Base-by-base conservation (phyloP, 2,329 filamentous ascomycete genomes). In the Aspergillus quadricinctus region DNA sequence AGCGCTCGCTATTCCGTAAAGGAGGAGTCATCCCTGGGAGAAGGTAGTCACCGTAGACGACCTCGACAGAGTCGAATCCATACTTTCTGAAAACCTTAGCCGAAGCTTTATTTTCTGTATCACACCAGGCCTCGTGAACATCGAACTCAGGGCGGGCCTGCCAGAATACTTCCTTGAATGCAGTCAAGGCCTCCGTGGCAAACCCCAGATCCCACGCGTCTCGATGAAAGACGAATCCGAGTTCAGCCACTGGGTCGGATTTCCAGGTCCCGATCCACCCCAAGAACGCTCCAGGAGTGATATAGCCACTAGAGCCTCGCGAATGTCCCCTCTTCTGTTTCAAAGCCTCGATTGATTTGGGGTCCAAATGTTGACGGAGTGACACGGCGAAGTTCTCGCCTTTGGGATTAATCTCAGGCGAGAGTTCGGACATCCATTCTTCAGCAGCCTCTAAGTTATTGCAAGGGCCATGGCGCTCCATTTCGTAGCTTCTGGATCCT, bases 401-500 rank as follows among this genome's bases (percentile, higher is more conserved):
- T 1, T 29, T n/a, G 11, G 57, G 55, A 21, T 59, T 59, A 1
- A 37, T 23, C 3, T 56, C 51, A 8, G 29, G 53, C 1, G 58
- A 51, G 8, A 57, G 40, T 6, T 35, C 53, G 1, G 57, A 49
- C 57, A 64, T 57, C 60, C 62, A 61, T n/a, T 57, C 50, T 23
- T 37, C 48, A 10, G 57, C 61, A 8, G 49, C 54, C 14, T 61
- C 50, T 4, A 62, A 8, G 3, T 54, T 58, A 9, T 52, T 35
- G 50, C 62, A 62, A 8, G 29, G 28, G 1, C 60, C 58, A 25
- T 62, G 58, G 6, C 60, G 46, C 58, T 61, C 60, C 62, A 64
- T 46, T 57, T 52, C 4, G 62, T 62, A n/a, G 58, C 54, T 23
- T 56, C 9, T 3, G 57, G 57, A 17, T 64, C 60, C 21, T 58